These are phyloP conservation scores for Sordaria brevicollis DNA, from an alignment of 495 filamentous ascomycete species.

Conservation along the genomic window DNA sequence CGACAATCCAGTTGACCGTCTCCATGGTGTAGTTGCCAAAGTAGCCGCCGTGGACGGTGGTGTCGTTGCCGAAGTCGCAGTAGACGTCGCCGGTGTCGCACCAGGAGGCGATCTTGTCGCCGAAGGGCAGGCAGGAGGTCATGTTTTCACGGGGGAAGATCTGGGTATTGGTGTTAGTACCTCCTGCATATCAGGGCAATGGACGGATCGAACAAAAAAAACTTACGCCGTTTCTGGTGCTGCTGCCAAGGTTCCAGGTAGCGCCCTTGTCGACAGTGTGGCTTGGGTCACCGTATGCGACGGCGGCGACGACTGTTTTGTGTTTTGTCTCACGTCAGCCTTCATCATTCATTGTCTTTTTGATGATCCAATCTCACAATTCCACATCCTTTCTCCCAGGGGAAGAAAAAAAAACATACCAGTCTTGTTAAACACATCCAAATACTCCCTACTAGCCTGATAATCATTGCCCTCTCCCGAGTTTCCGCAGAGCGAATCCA, in stretches of 20 bases:
- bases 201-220: background rate
- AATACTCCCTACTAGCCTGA: background rate
- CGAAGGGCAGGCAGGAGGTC: conserved; percentile 8
- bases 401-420: background rate
- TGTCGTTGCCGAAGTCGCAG: conserved; percentile 13
- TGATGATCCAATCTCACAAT: background rate
- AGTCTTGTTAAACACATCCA: background rate
- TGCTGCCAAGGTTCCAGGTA: conserved; percentile 13
- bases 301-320: conserved; percentile 10
- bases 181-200: background rate
- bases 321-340: conserved; percentile 7
- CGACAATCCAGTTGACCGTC: conserved; percentile 12
- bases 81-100: conserved; percentile 19
- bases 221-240: conserved; percentile 9
- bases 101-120: conserved; percentile 8
- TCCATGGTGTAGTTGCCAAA: conserved; percentile 12
- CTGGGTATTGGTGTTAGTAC: background rate
- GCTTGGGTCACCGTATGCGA: conserved; percentile 16
- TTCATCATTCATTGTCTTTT: background rate
- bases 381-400: background rate
- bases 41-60: conserved; percentile 11
- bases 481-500: conserved; percentile 2
- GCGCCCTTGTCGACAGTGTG: background rate
- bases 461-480: background rate
- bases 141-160: conserved; percentile 10